Evolutionary conservation across 306 rosid species (phyloP).

Genomic region (Malus asiatica): DNA sequence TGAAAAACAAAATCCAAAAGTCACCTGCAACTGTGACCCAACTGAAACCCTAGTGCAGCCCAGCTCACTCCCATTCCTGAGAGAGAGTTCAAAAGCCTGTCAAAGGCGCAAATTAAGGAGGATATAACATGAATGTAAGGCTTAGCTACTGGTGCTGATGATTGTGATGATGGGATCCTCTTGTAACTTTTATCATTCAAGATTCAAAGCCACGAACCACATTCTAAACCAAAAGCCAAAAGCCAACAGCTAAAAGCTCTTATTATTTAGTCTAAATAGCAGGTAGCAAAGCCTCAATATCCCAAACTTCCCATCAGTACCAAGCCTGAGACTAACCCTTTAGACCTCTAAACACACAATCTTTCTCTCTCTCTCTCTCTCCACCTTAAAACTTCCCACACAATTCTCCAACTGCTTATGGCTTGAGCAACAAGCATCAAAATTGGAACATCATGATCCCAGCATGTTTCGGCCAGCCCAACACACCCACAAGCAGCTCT

Average conservation of each 20-base stretch:
- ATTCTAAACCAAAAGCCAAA: slow-evolving; percentile 13
- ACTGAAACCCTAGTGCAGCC: slow-evolving; percentile 28
- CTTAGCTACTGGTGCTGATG: slow-evolving; percentile 30
- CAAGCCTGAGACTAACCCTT: background rate
- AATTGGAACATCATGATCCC: slow-evolving; percentile 49
- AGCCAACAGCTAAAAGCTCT: slow-evolving; percentile 1
- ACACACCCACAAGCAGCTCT: slow-evolving; percentile 35
- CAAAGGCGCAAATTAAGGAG: slow-evolving; percentile 61
- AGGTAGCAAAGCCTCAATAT: background rate
- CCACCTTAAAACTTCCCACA: background rate
- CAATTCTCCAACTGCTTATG: slow-evolving; percentile 2
- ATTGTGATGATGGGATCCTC: slow-evolving; percentile 22
- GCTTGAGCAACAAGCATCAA: slow-evolving; percentile 22
- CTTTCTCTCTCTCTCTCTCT: background rate
- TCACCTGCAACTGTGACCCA: slow-evolving; percentile 27
- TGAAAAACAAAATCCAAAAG: slow-evolving; percentile 9
- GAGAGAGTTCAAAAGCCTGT: slow-evolving; percentile 14
- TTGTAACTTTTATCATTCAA: slow-evolving; percentile 29
- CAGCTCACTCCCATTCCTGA: slow-evolving; percentile 36
- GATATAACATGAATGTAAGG: slow-evolving; percentile 23
- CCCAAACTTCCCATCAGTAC: background rate
- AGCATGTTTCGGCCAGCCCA: slow-evolving; percentile 75
- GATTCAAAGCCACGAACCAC: slow-evolving; percentile 3
- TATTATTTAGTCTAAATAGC: background rate
- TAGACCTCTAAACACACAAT: background rate